Evolutionary conservation across 1,139 yeast genomes (phyloP).

Genomic region (Taphrina populina): DNA sequence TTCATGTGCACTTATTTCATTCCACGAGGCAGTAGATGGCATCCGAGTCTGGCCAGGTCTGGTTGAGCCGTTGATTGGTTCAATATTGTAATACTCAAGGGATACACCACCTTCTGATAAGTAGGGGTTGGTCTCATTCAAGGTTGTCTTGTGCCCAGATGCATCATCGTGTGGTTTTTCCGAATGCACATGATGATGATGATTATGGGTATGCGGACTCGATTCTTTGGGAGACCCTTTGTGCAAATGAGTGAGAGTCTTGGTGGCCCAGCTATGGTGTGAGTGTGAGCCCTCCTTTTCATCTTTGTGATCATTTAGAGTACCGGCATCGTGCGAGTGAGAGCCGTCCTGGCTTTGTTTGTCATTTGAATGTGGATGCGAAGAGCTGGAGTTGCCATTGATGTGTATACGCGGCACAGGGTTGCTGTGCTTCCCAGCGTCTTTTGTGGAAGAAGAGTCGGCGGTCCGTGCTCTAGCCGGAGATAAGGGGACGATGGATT

Average conservation of each 20-base stretch:
- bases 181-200: slow-evolving; percentile 3
- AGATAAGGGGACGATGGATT: slow-evolving; percentile 9
- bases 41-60: slow-evolving; percentile 1
- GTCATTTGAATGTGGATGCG: too few species aligned
- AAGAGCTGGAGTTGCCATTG: slow-evolving; percentile 5
- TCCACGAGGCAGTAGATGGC: slow-evolving; percentile 12
- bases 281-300: too few species aligned
- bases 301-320: too few species aligned
- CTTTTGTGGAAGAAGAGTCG: background rate
- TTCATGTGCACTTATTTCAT: slow-evolving; percentile 1
- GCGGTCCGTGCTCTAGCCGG: slow-evolving; percentile 13
- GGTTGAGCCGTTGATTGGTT: background rate
- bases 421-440: too few species aligned
- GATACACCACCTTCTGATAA: slow-evolving; percentile 9
- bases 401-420: slow-evolving; percentile 7
- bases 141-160: too few species aligned
- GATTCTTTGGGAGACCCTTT: background rate
- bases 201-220: background rate
- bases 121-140: slow-evolving; percentile 11
- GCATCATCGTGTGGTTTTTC: too few species aligned
- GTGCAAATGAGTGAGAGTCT: too few species aligned
- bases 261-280: too few species aligned
- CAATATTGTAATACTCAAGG: slow-evolving; percentile 15
- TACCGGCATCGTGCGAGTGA: too few species aligned
- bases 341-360: too few species aligned